phyloP scores from a whole-genome alignment of 164 flowering plant species.

The Hamamelis virginiana region DNA sequence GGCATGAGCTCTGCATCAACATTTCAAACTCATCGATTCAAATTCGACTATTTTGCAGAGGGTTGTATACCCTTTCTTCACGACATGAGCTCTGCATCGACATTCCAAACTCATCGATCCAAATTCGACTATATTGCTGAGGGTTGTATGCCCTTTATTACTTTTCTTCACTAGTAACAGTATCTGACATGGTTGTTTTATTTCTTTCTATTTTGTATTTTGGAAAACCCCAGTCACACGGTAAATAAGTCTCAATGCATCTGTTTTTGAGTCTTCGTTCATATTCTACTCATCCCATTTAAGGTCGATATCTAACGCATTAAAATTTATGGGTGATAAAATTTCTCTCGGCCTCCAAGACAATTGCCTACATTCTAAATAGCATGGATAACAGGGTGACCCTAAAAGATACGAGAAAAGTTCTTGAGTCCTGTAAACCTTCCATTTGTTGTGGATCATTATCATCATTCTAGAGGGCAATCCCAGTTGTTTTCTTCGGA shows the following conservation, averaged over 20 bases:
- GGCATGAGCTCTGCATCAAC: constrained; percentile 62
- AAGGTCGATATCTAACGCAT: constrained; percentile 4
- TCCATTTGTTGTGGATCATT: background rate
- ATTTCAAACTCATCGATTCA: constrained; percentile 44
- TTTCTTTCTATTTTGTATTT: constrained; percentile 12
- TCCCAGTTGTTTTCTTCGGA: background rate
- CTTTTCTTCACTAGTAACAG: constrained; percentile 29
- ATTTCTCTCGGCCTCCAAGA: constrained; percentile 2
- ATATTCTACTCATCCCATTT: constrained; percentile 5
- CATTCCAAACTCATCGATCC: constrained; percentile 37
- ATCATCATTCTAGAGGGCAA: constrained; percentile 7
- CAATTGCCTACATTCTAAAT: background rate
- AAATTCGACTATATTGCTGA: constrained; percentile 34
- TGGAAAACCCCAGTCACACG: constrained; percentile 14
- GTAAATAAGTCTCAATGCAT: background rate
- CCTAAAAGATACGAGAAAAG: constrained; percentile 1
- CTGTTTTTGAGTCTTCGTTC: background rate
- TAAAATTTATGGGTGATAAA: background rate
- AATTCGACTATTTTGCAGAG: constrained; percentile 47
- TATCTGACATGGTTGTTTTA: constrained; percentile 20
- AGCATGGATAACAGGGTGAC: background rate
- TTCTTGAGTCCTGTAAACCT: background rate
- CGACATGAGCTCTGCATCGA: constrained; percentile 41
- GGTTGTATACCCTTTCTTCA: constrained; percentile 43
- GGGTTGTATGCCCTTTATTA: constrained; percentile 41